A percentile compares a stretch with the other conserved stretches of the same genome.
Evolutionary conservation across 2,329 filamentous ascomycete species (phyloP).

Genomic region (Trichoderma afroharzianum): DNA sequence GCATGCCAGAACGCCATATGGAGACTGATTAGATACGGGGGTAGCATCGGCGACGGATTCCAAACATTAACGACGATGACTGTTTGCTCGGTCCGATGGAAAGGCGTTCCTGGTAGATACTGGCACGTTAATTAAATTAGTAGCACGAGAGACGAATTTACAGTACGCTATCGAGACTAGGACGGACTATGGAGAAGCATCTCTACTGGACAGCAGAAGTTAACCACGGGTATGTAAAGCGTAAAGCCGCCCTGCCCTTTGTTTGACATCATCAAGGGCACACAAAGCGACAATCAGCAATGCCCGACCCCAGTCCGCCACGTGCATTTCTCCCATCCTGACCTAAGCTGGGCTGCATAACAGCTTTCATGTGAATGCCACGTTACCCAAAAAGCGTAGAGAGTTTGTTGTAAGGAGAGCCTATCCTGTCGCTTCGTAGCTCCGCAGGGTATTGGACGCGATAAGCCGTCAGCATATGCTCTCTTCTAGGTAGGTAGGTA

Average conservation of each 20-base stretch:
- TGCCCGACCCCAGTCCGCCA: neutral
- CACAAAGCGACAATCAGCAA: neutral
- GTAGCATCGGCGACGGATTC: neutral
- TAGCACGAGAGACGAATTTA: neutral
- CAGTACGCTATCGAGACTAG: neutral
- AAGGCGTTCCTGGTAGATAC: neutral
- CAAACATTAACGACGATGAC: neutral
- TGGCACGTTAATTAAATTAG: neutral
- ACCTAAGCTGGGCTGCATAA: neutral
- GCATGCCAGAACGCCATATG: neutral
- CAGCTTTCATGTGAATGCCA: neutral
- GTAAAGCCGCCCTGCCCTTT: neutral
- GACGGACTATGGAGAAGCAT: neutral
- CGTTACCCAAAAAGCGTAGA: neutral
- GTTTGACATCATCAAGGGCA: neutral
- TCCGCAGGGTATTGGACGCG: neutral
- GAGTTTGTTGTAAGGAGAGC: neutral
- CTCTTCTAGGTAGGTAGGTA: conserved; percentile 13
- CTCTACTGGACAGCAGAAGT: too few relatives aligned
- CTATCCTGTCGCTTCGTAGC: neutral
- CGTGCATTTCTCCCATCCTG: neutral
- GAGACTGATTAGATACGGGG: neutral
- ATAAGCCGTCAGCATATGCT: conserved; percentile 3
- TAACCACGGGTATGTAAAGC: neutral
- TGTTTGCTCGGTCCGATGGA: neutral